Conservation (phyloP, 805 yeast species). For the Nakazawaea ernobii region DNA sequence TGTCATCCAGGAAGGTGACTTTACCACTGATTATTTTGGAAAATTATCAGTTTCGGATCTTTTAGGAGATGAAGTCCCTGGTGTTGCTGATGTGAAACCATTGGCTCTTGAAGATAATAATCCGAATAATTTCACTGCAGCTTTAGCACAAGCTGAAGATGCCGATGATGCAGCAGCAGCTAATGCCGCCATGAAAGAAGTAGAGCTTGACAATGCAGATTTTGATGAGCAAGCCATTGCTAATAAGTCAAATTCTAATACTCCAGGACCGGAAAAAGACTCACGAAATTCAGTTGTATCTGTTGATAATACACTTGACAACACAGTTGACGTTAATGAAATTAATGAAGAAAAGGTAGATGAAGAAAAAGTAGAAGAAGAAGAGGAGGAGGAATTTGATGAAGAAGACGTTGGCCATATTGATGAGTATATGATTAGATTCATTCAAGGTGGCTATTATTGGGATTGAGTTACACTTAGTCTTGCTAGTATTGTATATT, state of each 20-base stretch:
- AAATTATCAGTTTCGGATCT: constrained; percentile 82
- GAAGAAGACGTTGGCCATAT: constrained; percentile 73
- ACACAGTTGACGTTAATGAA: constrained; percentile 12
- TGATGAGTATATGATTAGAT: constrained; percentile 94
- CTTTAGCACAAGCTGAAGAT: constrained; percentile 90
- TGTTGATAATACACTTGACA: constrained; percentile 11
- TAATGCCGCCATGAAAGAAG: constrained; percentile 79
- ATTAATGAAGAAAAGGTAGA: constrained; percentile 13
- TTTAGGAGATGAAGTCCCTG: constrained; percentile 53
- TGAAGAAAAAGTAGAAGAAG: constrained; percentile 16
- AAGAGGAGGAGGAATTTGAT: constrained; percentile 35
- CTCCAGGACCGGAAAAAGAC: constrained; percentile 17
- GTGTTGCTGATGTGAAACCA: constrained; percentile 19
- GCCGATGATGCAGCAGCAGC: constrained; percentile 91
- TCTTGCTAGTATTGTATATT: constrained; percentile 1
- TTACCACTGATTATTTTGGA: constrained; percentile 93
- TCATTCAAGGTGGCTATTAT: constrained; percentile 78
- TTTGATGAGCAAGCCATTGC: constrained; percentile 45
- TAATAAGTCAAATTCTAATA: constrained; percentile 19
- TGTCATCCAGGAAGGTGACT: constrained; percentile 96
- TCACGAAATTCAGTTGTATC: constrained; percentile 10
- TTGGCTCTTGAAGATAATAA: constrained; percentile 16
- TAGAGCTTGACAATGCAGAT: constrained; percentile 78
- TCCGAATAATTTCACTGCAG: constrained; percentile 28
- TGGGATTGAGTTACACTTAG: constrained; percentile 28